Evolutionary conservation across 192 early-diverging fungal genomes (phyloP).

Genomic region (Entrophospora sp.): DNA sequence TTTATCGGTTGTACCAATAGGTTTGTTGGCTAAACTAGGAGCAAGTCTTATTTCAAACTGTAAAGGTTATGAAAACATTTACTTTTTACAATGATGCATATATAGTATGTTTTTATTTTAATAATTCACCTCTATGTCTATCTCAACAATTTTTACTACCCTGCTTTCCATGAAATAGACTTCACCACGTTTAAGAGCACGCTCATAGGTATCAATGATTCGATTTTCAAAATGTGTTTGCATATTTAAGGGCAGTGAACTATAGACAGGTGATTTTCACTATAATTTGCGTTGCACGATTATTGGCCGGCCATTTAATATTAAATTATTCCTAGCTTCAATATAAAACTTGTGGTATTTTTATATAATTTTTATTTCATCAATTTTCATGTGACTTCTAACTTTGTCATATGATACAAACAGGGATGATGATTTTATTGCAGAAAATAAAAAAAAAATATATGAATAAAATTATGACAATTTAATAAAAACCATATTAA

Average conservation of each 20-base stretch:
- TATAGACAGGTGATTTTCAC: not conserved
- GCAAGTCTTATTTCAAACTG: conserved; percentile 41
- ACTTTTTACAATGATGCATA: no score
- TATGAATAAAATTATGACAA: no score
- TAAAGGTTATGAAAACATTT: not conserved
- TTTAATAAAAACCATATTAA: no score
- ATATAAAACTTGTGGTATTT: no score
- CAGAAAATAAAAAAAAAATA: no score
- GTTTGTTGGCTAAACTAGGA: conserved; percentile 35
- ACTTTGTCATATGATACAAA: no score
- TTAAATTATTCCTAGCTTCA: no score
- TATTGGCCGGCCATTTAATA: no score
- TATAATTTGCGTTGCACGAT: no score
- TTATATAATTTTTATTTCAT: no score
- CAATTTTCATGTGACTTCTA: no score
- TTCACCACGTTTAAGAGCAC: conserved; percentile 9
- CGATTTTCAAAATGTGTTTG: not conserved
- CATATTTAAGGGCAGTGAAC: not conserved
- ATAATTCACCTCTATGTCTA: conserved; percentile 4
- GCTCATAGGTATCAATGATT: not conserved
- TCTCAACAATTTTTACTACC: not conserved
- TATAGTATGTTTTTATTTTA: not conserved
- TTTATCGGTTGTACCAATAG: conserved; percentile 20
- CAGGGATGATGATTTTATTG: no score
- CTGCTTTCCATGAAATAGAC: not conserved